Base-by-base conservation (phyloP, 2,329 filamentous ascomycete genomes). In the Colletotrichum camelliae region DNA sequence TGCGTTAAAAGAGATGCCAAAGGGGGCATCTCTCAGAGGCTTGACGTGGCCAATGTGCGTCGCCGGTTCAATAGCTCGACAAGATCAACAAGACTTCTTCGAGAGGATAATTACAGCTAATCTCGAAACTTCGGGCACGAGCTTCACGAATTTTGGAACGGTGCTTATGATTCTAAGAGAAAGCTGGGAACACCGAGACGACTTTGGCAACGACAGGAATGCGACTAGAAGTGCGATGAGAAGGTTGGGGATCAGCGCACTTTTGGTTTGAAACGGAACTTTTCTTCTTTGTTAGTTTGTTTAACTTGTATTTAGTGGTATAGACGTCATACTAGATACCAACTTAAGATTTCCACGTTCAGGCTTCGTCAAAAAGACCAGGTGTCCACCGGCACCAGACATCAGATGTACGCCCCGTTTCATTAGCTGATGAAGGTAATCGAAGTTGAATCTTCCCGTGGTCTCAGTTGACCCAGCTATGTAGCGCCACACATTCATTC, bases 91-190 rank as follows among this genome's bases (percentile, higher is more conserved):
- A 21, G 9, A 21, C 13, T 75, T 72, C 5, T 75, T 77, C 31
- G 43, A 65, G 65, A 18, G 65, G 66, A 8, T 18, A 75, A 4
- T 16, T 75, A 29, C 43, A 69, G 15, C 33, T 33, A 16, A 64
- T 75, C 72, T 77, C 10, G 60, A 68, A 12, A 43, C 39, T 2
- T 48, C 68, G 12, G 75, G 65, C 1, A 57, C 64, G 1, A 66
- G 48, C 13, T 77, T 77, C 18, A 75, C 72, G 1, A 77, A 77
- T 13, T 75, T 65, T 48, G 65, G 61, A 8, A 75, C 72, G 12
- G 67, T 72, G 7, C 27, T 66, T 21, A 15, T 52, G 2, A 65
- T 74, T 31, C 24, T 74, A 15, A 66, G 27, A 57, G 72, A 74
- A 27, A 37, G 72, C 48, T 74, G 72, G 72, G 18, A 66, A 21